Conservation (phyloP, 2,329 filamentous ascomycete genomes). For the Coniochaeta ligniaria region DNA sequence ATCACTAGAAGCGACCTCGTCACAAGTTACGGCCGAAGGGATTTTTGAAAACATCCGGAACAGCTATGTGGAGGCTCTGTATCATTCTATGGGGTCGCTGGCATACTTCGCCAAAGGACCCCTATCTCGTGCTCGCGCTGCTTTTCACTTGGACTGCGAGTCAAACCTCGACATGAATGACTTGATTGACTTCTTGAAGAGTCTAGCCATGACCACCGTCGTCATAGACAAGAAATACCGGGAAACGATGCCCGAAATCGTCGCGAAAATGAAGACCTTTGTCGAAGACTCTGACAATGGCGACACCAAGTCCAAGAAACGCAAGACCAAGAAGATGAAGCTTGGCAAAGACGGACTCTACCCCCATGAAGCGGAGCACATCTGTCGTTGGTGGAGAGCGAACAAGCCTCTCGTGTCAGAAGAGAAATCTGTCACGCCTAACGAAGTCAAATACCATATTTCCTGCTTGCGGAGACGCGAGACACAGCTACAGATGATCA, state of each 20-base stretch:
- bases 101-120: slow-evolving; percentile 83
- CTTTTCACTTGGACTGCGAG: slow-evolving; percentile 59
- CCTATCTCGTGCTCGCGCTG: slow-evolving; percentile 64
- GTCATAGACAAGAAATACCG: slow-evolving; percentile 74
- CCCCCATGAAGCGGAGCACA: slow-evolving; percentile 54
- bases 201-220: slow-evolving; percentile 57
- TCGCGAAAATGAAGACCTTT: slow-evolving; percentile 47
- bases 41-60: slow-evolving; percentile 52
- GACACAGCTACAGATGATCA: slow-evolving; percentile 72
- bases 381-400: slow-evolving; percentile 64
- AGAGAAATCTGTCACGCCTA: slow-evolving; percentile 37
- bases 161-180: slow-evolving; percentile 53
- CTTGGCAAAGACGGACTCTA: slow-evolving; percentile 64
- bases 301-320: slow-evolving; percentile 35
- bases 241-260: slow-evolving; percentile 58
- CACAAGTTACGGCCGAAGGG: slow-evolving; percentile 36
- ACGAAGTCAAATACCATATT: slow-evolving; percentile 55
- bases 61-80: slow-evolving; percentile 53
- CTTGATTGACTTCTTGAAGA: slow-evolving; percentile 61
- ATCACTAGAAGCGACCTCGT: slow-evolving; percentile 12
- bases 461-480: slow-evolving; percentile 64
- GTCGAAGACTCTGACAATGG: slow-evolving; percentile 48
- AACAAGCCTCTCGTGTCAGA: slow-evolving; percentile 45
- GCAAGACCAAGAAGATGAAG: slow-evolving; percentile 57
- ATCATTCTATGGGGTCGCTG: slow-evolving; percentile 64